phyloP scores from a whole-genome alignment of 176 grass and related monocot species.

The Ananas comosus region DNA sequence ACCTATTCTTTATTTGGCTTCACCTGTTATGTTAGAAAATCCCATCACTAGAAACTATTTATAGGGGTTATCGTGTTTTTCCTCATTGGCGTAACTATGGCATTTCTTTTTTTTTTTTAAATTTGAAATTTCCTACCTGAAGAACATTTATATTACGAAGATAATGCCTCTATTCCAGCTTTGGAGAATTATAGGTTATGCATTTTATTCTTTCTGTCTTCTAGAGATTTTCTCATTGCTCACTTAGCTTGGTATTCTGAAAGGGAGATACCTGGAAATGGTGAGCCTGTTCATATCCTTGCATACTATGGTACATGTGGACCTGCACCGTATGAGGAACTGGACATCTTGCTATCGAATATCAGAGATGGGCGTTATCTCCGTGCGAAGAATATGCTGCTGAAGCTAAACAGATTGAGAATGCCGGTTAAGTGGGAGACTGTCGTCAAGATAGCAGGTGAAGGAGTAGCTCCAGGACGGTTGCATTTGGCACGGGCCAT shows the following conservation, averaged over 20 bases:
- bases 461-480: constrained; percentile 79
- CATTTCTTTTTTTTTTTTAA: no score
- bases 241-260: constrained; percentile 17
- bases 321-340: constrained; percentile 51
- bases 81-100: no score
- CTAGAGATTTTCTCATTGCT: not conserved
- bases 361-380: constrained; percentile 72
- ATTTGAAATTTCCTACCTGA: no score
- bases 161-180: no score
- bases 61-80: no score
- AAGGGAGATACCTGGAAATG: constrained; percentile 46
- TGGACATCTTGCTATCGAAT: constrained; percentile 60
- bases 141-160: no score
- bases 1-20: no score
- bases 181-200: no score
- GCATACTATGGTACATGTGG: constrained; percentile 94
- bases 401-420: constrained; percentile 62
- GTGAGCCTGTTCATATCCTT: constrained; percentile 85
- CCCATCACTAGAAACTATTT: no score
- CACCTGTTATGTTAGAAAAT: no score
- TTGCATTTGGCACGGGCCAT: constrained; percentile 78
- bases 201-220: not conserved
- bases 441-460: constrained; percentile 74
- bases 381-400: constrained; percentile 77
- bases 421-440: constrained; percentile 65